Conservation (phyloP, 768 basidiomycete species). For the Pulveroboletus frians region DNA sequence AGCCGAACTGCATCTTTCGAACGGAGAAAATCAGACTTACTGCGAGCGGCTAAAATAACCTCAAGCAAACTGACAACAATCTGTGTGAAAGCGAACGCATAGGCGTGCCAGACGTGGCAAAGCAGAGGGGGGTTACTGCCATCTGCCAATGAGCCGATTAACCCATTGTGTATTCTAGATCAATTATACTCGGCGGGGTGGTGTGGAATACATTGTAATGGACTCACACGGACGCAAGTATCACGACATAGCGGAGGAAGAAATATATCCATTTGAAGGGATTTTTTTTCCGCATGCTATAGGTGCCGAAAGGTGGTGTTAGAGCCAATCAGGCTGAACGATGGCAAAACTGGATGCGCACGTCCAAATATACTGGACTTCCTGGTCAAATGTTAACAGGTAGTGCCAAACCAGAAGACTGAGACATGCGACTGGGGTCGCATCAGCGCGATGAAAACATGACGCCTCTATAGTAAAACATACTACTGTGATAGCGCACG, state of each 20-base stretch:
- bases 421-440: slow-evolving; percentile 8
- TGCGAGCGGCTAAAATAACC: slow-evolving; percentile 11
- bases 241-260: slow-evolving; percentile 23
- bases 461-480: not conserved
- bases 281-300: slow-evolving; percentile 22
- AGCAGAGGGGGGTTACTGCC: slow-evolving; percentile 7
- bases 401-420: slow-evolving; percentile 11
- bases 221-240: slow-evolving; percentile 21
- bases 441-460: not conserved
- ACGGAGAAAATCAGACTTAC: slow-evolving; percentile 1
- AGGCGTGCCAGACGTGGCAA: slow-evolving; percentile 8
- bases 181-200: not conserved
- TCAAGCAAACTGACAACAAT: slow-evolving; percentile 9
- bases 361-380: slow-evolving; percentile 19
- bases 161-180: slow-evolving; percentile 14
- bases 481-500: slow-evolving; percentile 13
- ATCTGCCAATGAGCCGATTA: slow-evolving; percentile 6
- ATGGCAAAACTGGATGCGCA: slow-evolving; percentile 9
- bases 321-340: not conserved
- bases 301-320: not conserved
- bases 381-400: slow-evolving; percentile 13
- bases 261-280: slow-evolving; percentile 29
- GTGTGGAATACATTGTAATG: not conserved
- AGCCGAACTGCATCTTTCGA: too few species aligned
- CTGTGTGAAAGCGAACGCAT: too few species aligned